Base-by-base conservation (phyloP, 805 yeast genomes). In the Suhomyces sp. region DNA sequence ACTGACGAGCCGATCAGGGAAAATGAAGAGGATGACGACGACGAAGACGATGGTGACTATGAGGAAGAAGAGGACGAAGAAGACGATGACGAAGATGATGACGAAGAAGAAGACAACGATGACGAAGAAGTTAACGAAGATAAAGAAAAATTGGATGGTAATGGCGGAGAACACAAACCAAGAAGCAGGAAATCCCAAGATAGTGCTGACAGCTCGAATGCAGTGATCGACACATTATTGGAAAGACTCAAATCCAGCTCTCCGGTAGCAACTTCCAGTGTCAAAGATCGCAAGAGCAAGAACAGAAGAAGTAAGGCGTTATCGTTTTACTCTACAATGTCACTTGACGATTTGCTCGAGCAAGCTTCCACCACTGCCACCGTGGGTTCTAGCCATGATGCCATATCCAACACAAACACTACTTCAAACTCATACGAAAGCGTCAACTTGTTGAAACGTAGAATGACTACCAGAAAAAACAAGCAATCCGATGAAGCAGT, bases 381-480 rank as follows among this genome's bases (percentile, higher is more conserved):
- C 27, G 22, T 17, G 35, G 35, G 35, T 9, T 37, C 41, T 4
- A 37, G 41, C 41, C 41, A 37, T 17, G 22, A 37, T 17, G n/a
- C 17, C 17, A 48, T 12, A 17, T 20, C 40, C 21, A 12, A 9
- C 20, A 22, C 33, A 5, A 33, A 13, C 48, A 15, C 27, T 35
- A n/a, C 40, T 25, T 25, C 31, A 9, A 27, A 44, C 24, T 44
- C 44, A 12, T 75, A 75, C 53, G 77, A 72, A 49, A 75, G 77
- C 53, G 77, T 75, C 21, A 67, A 63, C 48, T 48, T 62, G 33
- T 60, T 74, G 49, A 70, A 69, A 52, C 56, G 77, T 50, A 60
- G 79, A 51, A 55, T 75, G 65, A 72, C 77, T 4, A 61, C 66
- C 4, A 54, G 79, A 45, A 65, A 60, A 49, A 63, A 61, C 33